Evolutionary conservation across 2,329 filamentous ascomycete species (phyloP), one percentile per base, ranked within the genome.

Genomic region (Ascochyta viciae-villosae): DNA sequence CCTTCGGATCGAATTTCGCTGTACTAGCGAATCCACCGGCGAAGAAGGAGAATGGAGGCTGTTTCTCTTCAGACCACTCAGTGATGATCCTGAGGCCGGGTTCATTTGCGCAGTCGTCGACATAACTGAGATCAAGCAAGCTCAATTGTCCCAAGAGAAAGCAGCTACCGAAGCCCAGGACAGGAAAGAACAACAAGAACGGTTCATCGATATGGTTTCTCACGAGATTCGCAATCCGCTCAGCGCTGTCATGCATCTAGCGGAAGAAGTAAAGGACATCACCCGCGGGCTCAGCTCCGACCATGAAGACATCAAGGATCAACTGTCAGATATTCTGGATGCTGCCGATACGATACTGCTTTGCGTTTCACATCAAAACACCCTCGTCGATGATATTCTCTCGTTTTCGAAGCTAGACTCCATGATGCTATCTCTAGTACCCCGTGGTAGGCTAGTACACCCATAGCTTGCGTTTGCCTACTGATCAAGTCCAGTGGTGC

Each of bases 391-490:
- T 50, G 80, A 82, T 56, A 78, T 81, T 15, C 63, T 81, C 1
- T 80, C 78, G 1, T 74, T 80, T 47, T 80, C 77, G 1, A 81
- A 81, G 55, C 71, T 81, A 6, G 78, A 81, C 54, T 79, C 78
- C 44, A 80, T 71, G 78, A 81, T 71, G 76, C 73, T 65, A 41
- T 80, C 56, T 50, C 65, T 75, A 34, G 71, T 73, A 5, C 73
- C 73, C 7, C 64, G 70, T 23, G 60, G 69, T 68, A 54, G 46
- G 63, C 56, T 9, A 15, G 13, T 34, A 16, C 37, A 6, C 19
- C 9, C 38, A 6, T 43, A 64, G 63, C 3, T 31, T 37, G 16
- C 8, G n/a, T 2, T 23, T 3, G 13, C 58, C 65, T 43, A 66
- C 34, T 19, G 1, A 23, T 6, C 7, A 29, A 9, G 1, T 13